A percentile compares a stretch with the other conserved stretches of the same genome.
Evolutionary conservation across 148 eudicot species (phyloP).

Genomic region (Persicaria maculosa): DNA sequence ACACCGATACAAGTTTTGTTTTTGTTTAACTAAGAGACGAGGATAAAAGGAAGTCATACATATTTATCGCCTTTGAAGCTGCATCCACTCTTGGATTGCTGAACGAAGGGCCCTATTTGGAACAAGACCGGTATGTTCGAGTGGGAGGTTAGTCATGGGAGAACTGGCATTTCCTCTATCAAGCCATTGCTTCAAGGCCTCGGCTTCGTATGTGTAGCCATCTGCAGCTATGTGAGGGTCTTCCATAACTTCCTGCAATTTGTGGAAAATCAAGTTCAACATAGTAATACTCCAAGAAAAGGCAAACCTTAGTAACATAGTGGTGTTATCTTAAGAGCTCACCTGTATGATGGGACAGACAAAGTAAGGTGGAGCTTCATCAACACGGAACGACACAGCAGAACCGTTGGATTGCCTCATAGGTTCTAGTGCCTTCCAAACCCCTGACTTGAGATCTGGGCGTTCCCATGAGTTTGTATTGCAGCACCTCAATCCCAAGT

Average conservation of each 20-base stretch:
- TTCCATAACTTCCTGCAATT: slow-evolving; percentile 51
- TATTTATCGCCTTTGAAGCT: slow-evolving; percentile 13
- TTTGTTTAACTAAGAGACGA: too few species aligned
- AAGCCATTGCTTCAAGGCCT: slow-evolving; percentile 74
- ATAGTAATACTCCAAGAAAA: background rate
- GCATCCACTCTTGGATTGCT: slow-evolving; percentile 87
- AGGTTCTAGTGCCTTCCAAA: slow-evolving; percentile 64
- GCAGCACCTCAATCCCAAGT: slow-evolving; percentile 60
- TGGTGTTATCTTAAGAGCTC: slow-evolving; percentile 9
- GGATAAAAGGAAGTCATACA: background rate
- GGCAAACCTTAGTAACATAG: background rate
- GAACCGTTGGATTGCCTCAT: slow-evolving; percentile 47
- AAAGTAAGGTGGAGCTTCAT: slow-evolving; percentile 61
- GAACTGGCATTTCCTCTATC: slow-evolving; percentile 69
- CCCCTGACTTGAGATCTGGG: slow-evolving; percentile 62
- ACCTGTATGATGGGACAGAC: slow-evolving; percentile 89
- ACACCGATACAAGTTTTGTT: too few species aligned
- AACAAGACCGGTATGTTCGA: slow-evolving; percentile 47
- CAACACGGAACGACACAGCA: slow-evolving; percentile 24
- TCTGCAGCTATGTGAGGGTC: slow-evolving; percentile 48
- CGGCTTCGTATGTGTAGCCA: slow-evolving; percentile 59
- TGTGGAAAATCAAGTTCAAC: background rate
- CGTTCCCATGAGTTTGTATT: slow-evolving; percentile 29
- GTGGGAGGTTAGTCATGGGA: slow-evolving; percentile 73
- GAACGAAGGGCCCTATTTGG: slow-evolving; percentile 81